phyloP scores from a whole-genome alignment of 2,329 filamentous ascomycete genomes.

The Sclerotinia spermophila region DNA sequence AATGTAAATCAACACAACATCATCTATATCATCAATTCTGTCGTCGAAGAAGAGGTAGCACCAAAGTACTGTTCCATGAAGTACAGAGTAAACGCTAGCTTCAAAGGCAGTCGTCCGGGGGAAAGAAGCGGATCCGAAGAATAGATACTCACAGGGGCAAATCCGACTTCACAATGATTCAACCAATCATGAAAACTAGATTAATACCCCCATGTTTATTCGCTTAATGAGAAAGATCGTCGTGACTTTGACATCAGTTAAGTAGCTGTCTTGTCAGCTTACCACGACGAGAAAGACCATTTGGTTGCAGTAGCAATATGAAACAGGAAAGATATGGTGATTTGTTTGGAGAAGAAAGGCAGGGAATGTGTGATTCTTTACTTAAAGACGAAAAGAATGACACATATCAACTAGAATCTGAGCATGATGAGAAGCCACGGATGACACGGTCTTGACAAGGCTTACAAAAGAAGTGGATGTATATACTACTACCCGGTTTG shows the following conservation, averaged over 20 bases:
- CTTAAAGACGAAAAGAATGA: neutral
- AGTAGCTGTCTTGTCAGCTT: neutral
- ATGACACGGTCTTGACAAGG: neutral
- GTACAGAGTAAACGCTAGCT: neutral
- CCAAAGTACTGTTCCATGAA: neutral
- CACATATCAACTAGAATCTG: neutral
- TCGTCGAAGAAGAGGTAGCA: neutral
- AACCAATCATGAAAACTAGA: conserved; percentile 7
- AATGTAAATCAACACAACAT: neutral
- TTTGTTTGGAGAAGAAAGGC: neutral
- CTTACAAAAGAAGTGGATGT: neutral
- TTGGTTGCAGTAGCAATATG: neutral
- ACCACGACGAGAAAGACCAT: neutral
- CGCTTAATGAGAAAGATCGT: conserved; percentile 2
- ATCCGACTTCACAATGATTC: neutral
- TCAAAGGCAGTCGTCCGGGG: neutral
- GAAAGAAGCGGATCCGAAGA: conserved; percentile 9
- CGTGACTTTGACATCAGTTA: neutral
- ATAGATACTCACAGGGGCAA: neutral
- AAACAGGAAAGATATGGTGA: neutral
- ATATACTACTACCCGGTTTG: neutral
- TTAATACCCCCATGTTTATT: conserved; percentile 6
- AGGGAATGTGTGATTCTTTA: neutral
- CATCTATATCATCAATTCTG: no score
- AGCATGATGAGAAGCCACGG: neutral